Percentiles rank a stretch among this genome's conserved stretches.
Evolutionary conservation across 2,329 filamentous ascomycete genomes (phyloP).

Genomic region (Cylindrodendrum hubeiense): DNA sequence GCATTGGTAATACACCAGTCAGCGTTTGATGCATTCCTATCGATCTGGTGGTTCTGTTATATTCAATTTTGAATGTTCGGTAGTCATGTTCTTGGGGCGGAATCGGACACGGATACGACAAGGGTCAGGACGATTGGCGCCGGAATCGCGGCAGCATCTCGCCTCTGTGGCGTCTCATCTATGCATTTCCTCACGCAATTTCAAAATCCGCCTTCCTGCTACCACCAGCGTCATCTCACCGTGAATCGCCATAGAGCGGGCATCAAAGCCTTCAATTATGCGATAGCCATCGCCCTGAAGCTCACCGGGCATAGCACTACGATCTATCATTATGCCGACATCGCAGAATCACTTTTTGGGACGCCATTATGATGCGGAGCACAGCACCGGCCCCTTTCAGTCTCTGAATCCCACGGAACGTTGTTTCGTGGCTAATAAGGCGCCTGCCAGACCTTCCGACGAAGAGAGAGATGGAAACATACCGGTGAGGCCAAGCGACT

Average conservation of each 20-base stretch:
- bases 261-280: neutral
- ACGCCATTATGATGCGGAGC: constrained; percentile 27
- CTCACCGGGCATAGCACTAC: neutral
- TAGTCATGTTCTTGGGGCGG: neutral
- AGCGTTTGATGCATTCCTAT: neutral
- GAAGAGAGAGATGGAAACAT: constrained; percentile 39
- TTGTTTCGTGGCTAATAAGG: constrained; percentile 17
- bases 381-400: constrained; percentile 17
- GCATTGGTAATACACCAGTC: neutral
- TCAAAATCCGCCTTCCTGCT: neutral
- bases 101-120: neutral
- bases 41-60: no score
- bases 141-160: constrained; percentile 20
- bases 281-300: neutral
- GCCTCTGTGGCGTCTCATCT: constrained; percentile 10
- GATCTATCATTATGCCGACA: neutral
- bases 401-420: constrained; percentile 27
- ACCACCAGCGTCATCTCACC: neutral
- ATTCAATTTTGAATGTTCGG: neutral
- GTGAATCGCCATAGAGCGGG: neutral
- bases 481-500: neutral
- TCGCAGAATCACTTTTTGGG: constrained; percentile 21
- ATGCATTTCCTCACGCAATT: constrained; percentile 10
- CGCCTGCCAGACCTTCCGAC: neutral
- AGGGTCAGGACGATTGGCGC: neutral